A percentile compares a stretch with the other conserved stretches of the same genome.
phyloP scores from a whole-genome alignment of 257 asterid species.

The Craterostigma plantagineum region DNA sequence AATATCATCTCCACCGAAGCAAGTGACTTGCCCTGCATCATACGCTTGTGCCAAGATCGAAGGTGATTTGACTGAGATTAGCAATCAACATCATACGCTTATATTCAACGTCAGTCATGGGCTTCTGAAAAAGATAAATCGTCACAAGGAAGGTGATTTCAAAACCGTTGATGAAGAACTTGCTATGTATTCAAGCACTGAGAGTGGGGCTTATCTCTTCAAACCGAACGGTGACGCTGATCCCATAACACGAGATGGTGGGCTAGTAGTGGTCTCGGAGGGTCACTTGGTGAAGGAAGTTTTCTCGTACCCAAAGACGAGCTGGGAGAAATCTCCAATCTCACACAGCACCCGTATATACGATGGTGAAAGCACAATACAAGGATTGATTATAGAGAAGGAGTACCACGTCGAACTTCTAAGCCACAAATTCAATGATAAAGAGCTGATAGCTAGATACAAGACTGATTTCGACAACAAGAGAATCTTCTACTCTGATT shows the following conservation, averaged over 20 bases:
- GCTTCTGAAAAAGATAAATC: conserved; percentile 42
- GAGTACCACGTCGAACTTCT: conserved; percentile 89
- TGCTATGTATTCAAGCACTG: conserved; percentile 64
- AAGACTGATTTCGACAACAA: conserved; percentile 54
- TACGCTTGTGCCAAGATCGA: conserved; percentile 56
- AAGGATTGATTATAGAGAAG: conserved; percentile 73
- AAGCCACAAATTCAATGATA: conserved; percentile 42
- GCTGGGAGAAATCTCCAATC: conserved; percentile 49
- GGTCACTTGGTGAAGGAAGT: conserved; percentile 80
- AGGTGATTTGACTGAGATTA: conserved; percentile 40
- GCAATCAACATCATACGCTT: conserved; percentile 45
- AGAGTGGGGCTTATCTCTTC: conserved; percentile 88
- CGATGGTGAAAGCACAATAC: conserved; percentile 37
- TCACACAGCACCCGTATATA: conserved; percentile 82
- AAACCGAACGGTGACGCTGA: conserved; percentile 79
- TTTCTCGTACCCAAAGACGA: conserved; percentile 55
- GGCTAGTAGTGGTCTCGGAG: conserved; percentile 51
- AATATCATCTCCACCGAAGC: conserved; percentile 22
- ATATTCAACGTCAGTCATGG: conserved; percentile 42
- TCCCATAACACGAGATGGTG: conserved; percentile 38
- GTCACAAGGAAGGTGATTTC: conserved; percentile 28
- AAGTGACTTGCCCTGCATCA: conserved; percentile 52
- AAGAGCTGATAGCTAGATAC: conserved; percentile 62
- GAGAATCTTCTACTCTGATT: conserved; percentile 67
- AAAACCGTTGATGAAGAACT: conserved; percentile 56